Evolutionary conservation across 1,284 basidiomycete genomes (phyloP), one percentile per base, ranked within the genome.

Genomic region (Cutaneotrichosporon mucoides): DNA sequence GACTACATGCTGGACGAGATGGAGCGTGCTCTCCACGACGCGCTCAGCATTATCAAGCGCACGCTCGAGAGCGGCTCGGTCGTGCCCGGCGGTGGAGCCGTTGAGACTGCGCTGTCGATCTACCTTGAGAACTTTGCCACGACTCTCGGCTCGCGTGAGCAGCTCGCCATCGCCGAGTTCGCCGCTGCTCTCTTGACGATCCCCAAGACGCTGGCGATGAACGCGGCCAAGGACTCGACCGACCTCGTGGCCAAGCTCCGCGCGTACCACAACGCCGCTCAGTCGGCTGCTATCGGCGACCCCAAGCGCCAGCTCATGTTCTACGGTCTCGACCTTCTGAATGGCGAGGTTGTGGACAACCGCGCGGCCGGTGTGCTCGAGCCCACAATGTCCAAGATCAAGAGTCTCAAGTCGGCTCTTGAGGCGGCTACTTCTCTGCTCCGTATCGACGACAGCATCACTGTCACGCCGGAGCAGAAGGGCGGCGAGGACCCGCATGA

Each of bases 1-100:
- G 96, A 99, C 80, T 99, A 97, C 79, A 92, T 99, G 88, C 81
- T 99, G 66, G 96, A 99, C 78, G 96, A 99, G 82, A 99, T 99
- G 96, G 96, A 99, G 81, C 84, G 96, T 40, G 87, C 92, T 0
- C 79, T 99, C 68, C 96, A 99, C 76, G 96, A 99, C 78, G 90
- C 91, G 0, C 80, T 99, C 58, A 94, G 89, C 45, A 86, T 98
- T 69, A 91, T 99, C 81, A 99, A 99, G 82, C 86, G 96, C 59
- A 99, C 96, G 3, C 82, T 99, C 55, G 96, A 99, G 82, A 94
- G 91, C 69, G 95, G 95, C 8, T 82, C 88, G 13, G 94, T 99
- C 24, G 95, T 99, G n/a, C 94, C 96, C 4, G 96, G 96, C 63
- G 96, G 96, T 59, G 96, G 96, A 57, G 94, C 96, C 1, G 95